Evolutionary conservation across 805 yeast species (phyloP), one percentile per base, ranked within the genome.

Genomic region (Kazachstania bromeliacearum): DNA sequence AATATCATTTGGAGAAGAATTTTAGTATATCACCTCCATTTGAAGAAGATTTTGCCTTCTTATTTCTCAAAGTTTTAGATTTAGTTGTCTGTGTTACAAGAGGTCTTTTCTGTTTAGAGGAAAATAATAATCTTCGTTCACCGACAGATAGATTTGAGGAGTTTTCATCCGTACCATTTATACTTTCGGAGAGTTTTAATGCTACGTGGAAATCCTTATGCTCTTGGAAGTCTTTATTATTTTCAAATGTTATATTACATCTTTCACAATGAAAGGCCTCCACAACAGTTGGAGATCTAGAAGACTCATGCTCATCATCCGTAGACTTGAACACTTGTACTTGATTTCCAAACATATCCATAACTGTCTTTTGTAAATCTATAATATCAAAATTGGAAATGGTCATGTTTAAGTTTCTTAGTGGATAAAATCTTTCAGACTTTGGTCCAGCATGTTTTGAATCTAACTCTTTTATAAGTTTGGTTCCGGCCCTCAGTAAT

Each of bases 171-270:
- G 44, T 47, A 5, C 67, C 66, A 45, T 70, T 70, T 21, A 69
- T 38, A 29, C 55, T 60, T 36, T 64, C 63, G 1, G 75, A 71
- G 5, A 75, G 53, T 15, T 68, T 69, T 33, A 66, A 37, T 0
- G 81, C 81, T 29, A 63, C 49, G 44, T 75, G 81, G 41, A 54
- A 74, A 49, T 75, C 82, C 29, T 59, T 57, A 48, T 75, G 82
- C 40, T 75, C 81, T 23, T 44, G 43, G 23, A 47, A 47, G 2
- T 39, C 46, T 18, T 40, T 41, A 7, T 37, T 38, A 24, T 31
- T 29, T 0, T 34, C 42, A 28, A 57, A 51, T 3, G n/a, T 23
- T 3, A 38, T 5, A 4, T 43, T 35, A 34, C 62, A 57, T 33
- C 42, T 37, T 14, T 40, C 30, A 27, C 63, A 56, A 27, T 23